Percentiles rank a stretch among this genome's conserved stretches.
phyloP scores from a whole-genome alignment of 805 yeast genomes.

The Barnettozyma wickerhamii region DNA sequence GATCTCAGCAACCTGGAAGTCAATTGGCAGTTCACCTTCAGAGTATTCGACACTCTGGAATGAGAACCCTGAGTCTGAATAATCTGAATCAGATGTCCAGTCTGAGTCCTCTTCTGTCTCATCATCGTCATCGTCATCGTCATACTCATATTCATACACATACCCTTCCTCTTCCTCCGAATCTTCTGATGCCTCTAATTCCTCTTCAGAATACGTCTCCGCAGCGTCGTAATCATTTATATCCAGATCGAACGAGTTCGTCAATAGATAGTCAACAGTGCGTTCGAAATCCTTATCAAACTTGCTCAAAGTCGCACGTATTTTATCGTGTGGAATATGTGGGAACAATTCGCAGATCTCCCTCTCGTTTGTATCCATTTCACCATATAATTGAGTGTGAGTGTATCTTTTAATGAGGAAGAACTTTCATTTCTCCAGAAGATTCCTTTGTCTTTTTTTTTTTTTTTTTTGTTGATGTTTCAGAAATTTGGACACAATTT shows the following conservation, averaged over 20 bases:
- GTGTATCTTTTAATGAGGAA: too few species aligned
- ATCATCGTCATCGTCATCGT: too few species aligned
- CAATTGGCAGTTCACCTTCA: neutral
- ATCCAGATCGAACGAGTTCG: constrained; percentile 1
- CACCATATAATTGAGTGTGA: too few species aligned
- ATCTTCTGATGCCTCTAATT: neutral
- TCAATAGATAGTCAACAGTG: constrained; percentile 1
- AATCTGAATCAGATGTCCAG: too few species aligned
- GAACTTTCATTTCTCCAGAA: too few species aligned
- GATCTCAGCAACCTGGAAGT: neutral
- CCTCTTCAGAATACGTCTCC: neutral
- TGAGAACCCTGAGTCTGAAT: too few species aligned
- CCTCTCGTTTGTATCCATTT: neutral
- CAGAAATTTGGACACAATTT: too few species aligned
- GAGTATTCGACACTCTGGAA: too few species aligned
- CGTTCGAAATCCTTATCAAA: constrained; percentile 4
- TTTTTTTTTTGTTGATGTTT: too few species aligned
- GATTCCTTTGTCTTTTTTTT: too few species aligned
- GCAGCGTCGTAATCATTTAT: neutral
- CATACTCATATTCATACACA: too few species aligned
- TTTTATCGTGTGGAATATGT: neutral
- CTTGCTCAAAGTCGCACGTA: neutral
- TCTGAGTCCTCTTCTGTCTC: too few species aligned
- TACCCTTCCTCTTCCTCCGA: neutral
- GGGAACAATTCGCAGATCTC: neutral